These are phyloP conservation scores for Steccherinum ochraceum DNA, from an alignment of 768 basidiomycete genomes.

Conservation along the genomic window DNA sequence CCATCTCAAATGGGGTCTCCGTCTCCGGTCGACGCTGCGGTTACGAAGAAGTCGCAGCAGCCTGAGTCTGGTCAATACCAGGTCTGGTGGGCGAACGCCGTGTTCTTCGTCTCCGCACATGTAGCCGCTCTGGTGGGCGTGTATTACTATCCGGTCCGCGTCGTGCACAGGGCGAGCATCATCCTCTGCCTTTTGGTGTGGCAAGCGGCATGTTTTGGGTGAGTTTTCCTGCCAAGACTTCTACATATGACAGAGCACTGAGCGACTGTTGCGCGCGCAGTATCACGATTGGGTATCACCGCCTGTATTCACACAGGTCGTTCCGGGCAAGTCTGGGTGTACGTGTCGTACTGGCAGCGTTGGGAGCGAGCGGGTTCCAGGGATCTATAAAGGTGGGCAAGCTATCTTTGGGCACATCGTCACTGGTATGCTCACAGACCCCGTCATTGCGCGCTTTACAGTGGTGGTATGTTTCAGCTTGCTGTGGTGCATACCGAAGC, in stretches of 20 bases:
- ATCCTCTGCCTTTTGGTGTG: slow-evolving; percentile 51
- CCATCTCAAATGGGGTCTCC: too few species aligned
- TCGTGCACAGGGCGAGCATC: slow-evolving; percentile 39
- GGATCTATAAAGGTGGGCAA: slow-evolving; percentile 64
- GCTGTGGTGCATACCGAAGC: too few species aligned
- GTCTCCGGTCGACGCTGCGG: too few species aligned
- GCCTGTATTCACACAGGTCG: slow-evolving; percentile 71
- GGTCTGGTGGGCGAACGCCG: slow-evolving; percentile 60
- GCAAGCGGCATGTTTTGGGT: slow-evolving; percentile 73
- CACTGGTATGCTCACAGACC: background rate
- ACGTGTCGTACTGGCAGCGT: slow-evolving; percentile 49
- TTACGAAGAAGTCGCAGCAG: too few species aligned
- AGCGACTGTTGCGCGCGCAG: slow-evolving; percentile 33
- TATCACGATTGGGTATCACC: slow-evolving; percentile 72
- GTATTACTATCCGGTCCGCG: slow-evolving; percentile 40
- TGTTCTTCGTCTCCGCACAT: slow-evolving; percentile 55
- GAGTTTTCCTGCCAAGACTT: slow-evolving; percentile 5
- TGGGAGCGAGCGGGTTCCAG: slow-evolving; percentile 73
- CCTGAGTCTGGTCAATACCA: too few species aligned
- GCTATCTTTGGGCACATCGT: background rate
- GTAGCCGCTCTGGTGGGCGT: slow-evolving; percentile 49
- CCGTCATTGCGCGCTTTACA: slow-evolving; percentile 22
- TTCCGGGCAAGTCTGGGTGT: slow-evolving; percentile 54
- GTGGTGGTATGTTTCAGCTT: slow-evolving; percentile 54
- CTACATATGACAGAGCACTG: background rate